phyloP scores from a whole-genome alignment of 345 rosid genomes.

The Salix udensis region DNA sequence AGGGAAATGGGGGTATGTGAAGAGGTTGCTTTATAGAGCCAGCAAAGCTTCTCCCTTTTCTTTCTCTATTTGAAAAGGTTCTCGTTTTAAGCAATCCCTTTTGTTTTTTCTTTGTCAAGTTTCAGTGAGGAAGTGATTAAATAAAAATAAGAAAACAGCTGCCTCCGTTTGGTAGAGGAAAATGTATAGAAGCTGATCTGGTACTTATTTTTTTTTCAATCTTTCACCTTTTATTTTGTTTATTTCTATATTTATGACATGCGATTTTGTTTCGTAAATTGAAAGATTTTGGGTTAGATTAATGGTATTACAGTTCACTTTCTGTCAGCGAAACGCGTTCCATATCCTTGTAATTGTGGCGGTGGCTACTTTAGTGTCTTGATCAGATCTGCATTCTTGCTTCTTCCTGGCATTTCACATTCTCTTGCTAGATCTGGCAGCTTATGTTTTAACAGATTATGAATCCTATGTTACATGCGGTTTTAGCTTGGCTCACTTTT shows the following conservation, averaged over 20 bases:
- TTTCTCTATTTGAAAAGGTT: background rate
- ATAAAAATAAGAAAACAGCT: background rate
- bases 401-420: slow-evolving; percentile 18
- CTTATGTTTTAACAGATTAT: background rate
- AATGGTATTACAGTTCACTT: slow-evolving; percentile 53
- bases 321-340: slow-evolving; percentile 60
- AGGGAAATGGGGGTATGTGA: slow-evolving; percentile 29
- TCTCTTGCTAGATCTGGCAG: background rate
- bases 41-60: slow-evolving; percentile 33
- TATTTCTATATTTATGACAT: background rate
- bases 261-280: background rate
- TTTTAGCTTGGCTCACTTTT: background rate
- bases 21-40: slow-evolving; percentile 37
- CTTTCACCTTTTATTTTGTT: background rate
- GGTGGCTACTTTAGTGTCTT: slow-evolving; percentile 19
- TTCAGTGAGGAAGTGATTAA: background rate
- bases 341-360: slow-evolving; percentile 33
- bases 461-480: background rate
- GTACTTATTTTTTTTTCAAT: background rate
- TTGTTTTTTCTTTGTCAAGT: slow-evolving; percentile 1
- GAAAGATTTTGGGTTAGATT: slow-evolving; percentile 13
- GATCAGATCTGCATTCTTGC: slow-evolving; percentile 52
- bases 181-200: slow-evolving; percentile 32
- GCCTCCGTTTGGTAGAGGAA: slow-evolving; percentile 23
- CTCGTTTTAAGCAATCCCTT: slow-evolving; percentile 10